Evolutionary conservation across 805 yeast species (phyloP), one percentile per base, ranked within the genome.

Genomic region (Priceomyces medius): DNA sequence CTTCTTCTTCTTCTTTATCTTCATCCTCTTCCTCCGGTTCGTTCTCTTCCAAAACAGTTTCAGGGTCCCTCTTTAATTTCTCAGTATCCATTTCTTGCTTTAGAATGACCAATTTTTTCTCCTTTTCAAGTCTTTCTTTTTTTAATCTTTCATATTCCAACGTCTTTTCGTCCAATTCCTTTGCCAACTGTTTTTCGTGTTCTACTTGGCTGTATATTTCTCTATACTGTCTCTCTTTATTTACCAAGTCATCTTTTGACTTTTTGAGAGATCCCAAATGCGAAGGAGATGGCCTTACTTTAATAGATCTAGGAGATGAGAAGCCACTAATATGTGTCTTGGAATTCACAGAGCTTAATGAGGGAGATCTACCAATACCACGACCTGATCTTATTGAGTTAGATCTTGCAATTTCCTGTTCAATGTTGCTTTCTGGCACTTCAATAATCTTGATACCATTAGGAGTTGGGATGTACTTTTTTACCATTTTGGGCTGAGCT

Each of bases 401-500:
- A 39, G 59, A 57, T 37, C 75, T 51, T 1, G 68, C 65, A 12
- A 71, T 56, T 41, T 69, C 73, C 44, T 61, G 55, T 37, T 65
- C 56, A 43, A 63, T 55, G 28, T 58, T 52, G 9, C 72, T 74
- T 42, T 66, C 73, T 0, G 88, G 86, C 3, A 85, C 89, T 50
- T 85, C 90, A 3, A 85, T 68, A 7, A 83, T 71, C 37, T 81
- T 76, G 41, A 85, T 69, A 10, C 93, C 93, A 50, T 78, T 73
- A 3, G 86, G 81, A 2, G 88, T 82, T 2, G 93, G 91, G 35
- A 85, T 73, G 63, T 84, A 85, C 47, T 79, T 82, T 49, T 81
- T 83, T 7, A 83, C 75, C 64, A 76, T 82, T 41, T 66, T 75
- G 10, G 54, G 60, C 13, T 41, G 14, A 40, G 9, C 23, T n/a